Evolutionary conservation across 2,329 filamentous ascomycete species (phyloP).

Genomic region (Cordyceps cateniannulata): DNA sequence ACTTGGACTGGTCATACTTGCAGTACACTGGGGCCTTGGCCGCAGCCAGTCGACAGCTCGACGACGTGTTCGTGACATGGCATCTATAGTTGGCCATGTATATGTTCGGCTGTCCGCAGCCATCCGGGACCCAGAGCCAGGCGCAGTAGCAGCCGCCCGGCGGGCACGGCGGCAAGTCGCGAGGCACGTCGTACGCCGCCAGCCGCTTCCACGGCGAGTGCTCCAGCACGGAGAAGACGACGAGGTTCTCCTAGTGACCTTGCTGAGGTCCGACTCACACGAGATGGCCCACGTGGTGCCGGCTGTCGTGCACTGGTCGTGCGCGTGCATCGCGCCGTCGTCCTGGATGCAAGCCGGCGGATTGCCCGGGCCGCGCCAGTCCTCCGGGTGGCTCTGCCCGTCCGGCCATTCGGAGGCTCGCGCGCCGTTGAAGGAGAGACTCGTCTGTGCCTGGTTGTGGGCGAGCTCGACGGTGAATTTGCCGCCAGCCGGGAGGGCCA

Average conservation of each 20-base stretch:
- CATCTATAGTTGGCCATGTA: constrained; percentile 42
- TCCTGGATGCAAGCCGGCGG: constrained; percentile 23
- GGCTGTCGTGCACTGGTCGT: constrained; percentile 34
- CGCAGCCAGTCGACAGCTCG: constrained; percentile 28
- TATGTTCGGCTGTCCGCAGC: constrained; percentile 20
- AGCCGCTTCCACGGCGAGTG: constrained; percentile 23
- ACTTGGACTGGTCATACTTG: constrained; percentile 30
- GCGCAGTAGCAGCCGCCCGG: constrained; percentile 20
- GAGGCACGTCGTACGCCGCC: constrained; percentile 18
- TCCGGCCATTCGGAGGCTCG: constrained; percentile 39
- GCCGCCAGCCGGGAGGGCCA: constrained; percentile 42
- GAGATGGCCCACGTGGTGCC: constrained; percentile 45
- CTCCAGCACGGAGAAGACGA: constrained; percentile 40
- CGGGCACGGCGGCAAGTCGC: constrained; percentile 19
- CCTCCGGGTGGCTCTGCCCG: constrained; percentile 36
- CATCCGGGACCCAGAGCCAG: constrained; percentile 21
- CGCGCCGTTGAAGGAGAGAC: constrained; percentile 35
- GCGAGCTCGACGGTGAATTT: constrained; percentile 43
- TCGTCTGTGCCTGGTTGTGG: constrained; percentile 43
- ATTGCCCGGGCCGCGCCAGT: constrained; percentile 34
- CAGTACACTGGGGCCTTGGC: constrained; percentile 35
- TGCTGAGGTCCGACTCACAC: constrained; percentile 38
- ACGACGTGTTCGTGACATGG: constrained; percentile 35
- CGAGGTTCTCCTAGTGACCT: constrained; percentile 44
- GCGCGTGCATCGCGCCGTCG: constrained; percentile 41